phyloP scores from a whole-genome alignment of 176 grass and related monocot genomes.

The Phragmites australis region DNA sequence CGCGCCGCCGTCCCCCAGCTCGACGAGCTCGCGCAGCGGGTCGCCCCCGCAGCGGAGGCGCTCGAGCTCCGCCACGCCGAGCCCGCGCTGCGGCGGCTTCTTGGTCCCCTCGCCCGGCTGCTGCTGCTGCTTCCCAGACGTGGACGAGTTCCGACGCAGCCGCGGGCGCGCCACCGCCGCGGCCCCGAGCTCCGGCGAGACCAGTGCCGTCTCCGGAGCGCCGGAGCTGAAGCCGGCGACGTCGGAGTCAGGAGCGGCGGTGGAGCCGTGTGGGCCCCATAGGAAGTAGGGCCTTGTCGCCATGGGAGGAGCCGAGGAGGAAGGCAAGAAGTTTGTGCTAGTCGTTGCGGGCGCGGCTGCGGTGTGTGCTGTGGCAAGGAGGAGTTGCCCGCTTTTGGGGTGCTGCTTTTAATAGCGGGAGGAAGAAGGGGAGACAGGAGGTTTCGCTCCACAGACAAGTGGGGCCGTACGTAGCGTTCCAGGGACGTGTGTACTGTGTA shows the following conservation, averaged over 20 bases:
- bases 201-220: background rate
- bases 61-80: conserved; percentile 79
- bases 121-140: conserved; percentile 28
- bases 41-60: conserved; percentile 63
- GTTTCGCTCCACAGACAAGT: background rate
- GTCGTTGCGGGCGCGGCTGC: background rate
- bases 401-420: conserved; percentile 28
- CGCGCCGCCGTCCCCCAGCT: conserved; percentile 5
- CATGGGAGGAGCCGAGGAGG: conserved; percentile 11
- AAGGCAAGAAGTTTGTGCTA: background rate
- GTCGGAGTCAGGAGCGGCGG: background rate
- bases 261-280: conserved; percentile 18
- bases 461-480: background rate
- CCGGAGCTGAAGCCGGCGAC: background rate
- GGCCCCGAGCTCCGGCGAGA: background rate
- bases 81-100: conserved; percentile 66
- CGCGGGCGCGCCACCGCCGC: conserved; percentile 3
- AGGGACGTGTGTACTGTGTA: background rate
- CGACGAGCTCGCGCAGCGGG: conserved; percentile 43
- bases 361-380: background rate
- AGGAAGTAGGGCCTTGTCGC: conserved; percentile 39
- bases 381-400: background rate
- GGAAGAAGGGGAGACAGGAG: background rate
- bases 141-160: conserved; percentile 12
- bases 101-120: background rate